Evolutionary conservation across 768 basidiomycete species (phyloP), one percentile per base, ranked within the genome.

Genomic region (Amanita rubescens): DNA sequence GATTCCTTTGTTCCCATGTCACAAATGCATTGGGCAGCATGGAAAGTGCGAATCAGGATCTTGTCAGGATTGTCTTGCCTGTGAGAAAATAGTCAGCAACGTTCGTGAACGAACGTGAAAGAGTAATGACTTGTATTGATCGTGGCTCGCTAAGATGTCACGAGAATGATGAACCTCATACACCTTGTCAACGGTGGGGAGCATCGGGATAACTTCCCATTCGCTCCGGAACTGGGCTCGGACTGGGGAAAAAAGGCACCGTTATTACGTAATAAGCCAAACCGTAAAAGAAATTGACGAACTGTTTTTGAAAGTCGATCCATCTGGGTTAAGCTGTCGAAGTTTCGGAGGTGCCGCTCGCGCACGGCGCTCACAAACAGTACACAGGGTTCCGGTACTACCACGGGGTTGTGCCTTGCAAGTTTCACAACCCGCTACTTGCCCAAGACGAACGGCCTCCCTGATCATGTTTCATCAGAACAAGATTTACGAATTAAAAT

Each of bases 21-120:
- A 67, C 84, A 86, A 38, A 86, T 81, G 59, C 82, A 84, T 55
- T 84, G 82, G 2, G 80, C 72, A 53, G 80, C 76, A 55, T 85
- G 79, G 60, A 82, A 85, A 35, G 78, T 81, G 58, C 78, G 75
- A 49, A 84, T 70, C 59, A 80, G 72, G 57, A 73, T 71, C 56
- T 71, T 69, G 42, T 62, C 66, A 49, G 58, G 64, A 56, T 65
- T 71, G 55, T 63, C 67, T 55, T 71, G 65, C 56, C 70, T 75
- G 63, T 3, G 37, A 38, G 24, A 9, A 25, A 54, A 22, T n/a
- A 15, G 1, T 44, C 33, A 46, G 44, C 19, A 20, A 14, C 20
- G 24, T 19, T 25, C n/a, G 17, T 19, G 4, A 22, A n/a, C 3
- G 19, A 37, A 38, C 39, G 44, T 9, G 39, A 47, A 53, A 24